Evolutionary conservation across 2,329 filamentous ascomycete species (phyloP).

Genomic region (Diaporthe citri): DNA sequence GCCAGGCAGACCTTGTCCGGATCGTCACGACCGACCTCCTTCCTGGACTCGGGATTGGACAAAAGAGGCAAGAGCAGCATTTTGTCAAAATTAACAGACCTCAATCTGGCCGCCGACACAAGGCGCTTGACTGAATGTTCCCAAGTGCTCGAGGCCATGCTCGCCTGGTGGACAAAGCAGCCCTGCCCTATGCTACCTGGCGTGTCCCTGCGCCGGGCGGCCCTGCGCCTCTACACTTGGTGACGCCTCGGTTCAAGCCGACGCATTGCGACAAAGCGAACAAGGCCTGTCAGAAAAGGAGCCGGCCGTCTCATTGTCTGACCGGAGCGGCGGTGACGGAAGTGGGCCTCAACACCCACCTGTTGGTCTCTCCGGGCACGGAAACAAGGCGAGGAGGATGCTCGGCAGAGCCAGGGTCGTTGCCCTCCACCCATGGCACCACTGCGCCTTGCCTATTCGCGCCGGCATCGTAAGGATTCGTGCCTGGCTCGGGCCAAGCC

Average conservation of each 20-base stretch:
- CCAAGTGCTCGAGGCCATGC: neutral
- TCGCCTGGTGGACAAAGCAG: neutral
- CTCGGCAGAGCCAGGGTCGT: conserved; percentile 1
- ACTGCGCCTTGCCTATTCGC: conserved; percentile 18
- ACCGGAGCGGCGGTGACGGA: conserved; percentile 2
- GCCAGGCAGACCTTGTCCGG: conserved; percentile 25
- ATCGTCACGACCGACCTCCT: conserved; percentile 8
- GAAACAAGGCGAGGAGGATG: conserved; percentile 34
- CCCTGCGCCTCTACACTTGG: neutral
- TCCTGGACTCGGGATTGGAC: conserved; percentile 23
- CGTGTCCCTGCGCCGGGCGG: neutral
- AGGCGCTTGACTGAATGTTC: conserved; percentile 1
- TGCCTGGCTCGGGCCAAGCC: conserved; percentile 25
- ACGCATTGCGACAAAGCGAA: conserved; percentile 19
- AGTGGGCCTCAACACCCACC: conserved; percentile 5
- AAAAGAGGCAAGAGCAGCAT: conserved; percentile 30
- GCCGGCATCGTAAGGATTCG: neutral
- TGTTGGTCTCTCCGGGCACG: conserved; percentile 1
- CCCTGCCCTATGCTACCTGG: neutral
- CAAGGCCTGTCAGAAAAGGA: neutral
- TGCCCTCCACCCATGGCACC: conserved; percentile 6
- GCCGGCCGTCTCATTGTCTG: conserved; percentile 3
- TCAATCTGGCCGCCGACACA: neutral
- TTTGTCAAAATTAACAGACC: conserved; percentile 23
- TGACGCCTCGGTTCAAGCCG: conserved; percentile 27